These are phyloP conservation scores for Chlamydomonas applanata DNA, from an alignment of 139 green algal genomes.

Conservation along the genomic window DNA sequence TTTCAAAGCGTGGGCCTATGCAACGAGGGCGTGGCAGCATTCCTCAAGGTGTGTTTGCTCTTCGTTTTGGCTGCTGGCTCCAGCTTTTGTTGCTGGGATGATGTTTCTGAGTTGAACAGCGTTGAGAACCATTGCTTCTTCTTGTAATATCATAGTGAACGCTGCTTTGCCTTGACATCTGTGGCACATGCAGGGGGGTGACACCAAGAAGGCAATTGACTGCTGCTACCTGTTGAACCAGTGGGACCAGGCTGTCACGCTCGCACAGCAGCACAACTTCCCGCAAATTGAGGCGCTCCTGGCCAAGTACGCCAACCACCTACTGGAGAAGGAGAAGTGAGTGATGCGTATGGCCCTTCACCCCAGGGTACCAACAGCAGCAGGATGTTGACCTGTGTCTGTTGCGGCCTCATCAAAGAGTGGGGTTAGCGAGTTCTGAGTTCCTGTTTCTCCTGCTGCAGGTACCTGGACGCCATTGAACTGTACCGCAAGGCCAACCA, in stretches of 20 bases:
- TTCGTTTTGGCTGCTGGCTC: no score
- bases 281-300: conserved; percentile 69
- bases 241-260: conserved; percentile 71
- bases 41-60: conserved; percentile 67
- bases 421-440: no score
- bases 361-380: no score
- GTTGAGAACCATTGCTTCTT: no score
- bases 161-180: no score
- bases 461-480: conserved; percentile 55
- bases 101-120: no score
- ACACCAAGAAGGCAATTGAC: conserved; percentile 76
- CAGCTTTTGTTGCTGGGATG: no score
- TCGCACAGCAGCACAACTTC: conserved; percentile 65
- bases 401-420: no score
- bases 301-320: conserved; percentile 67
- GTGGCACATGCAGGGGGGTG: conserved; percentile 37
- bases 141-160: no score
- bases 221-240: conserved; percentile 81
- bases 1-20: conserved; percentile 75
- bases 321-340: conserved; percentile 67
- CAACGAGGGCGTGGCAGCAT: conserved; percentile 66
- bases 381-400: no score
- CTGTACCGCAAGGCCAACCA: conserved; percentile 67
- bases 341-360: no score
- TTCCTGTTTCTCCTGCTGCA: no score